Percentiles rank a stretch among this genome's conserved stretches.
phyloP scores from a whole-genome alignment of 1,284 basidiomycete species.

The Sphaerobolus stellatus region DNA sequence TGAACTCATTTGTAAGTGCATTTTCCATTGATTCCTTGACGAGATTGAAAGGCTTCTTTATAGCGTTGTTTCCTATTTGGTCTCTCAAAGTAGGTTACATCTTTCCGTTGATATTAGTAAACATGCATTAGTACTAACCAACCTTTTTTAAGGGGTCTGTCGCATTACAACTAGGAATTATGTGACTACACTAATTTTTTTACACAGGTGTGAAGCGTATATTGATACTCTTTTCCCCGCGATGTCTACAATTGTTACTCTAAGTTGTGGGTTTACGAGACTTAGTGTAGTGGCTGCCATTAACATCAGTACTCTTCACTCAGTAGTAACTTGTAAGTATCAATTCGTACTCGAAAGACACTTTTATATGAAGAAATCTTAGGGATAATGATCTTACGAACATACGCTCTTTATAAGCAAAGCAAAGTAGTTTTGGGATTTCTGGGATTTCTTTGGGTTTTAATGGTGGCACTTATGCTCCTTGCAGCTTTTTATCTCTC shows the following conservation, averaged over 20 bases:
- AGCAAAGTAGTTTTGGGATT: not conserved
- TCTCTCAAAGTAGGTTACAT: not conserved
- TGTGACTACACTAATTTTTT: not conserved
- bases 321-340: not conserved
- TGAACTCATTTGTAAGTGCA: not conserved
- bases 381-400: slow-evolving; percentile 4
- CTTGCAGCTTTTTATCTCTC: not conserved
- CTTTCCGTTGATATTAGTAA: not conserved
- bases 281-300: not conserved
- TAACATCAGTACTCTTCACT: not conserved
- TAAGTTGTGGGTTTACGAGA: not conserved
- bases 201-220: not conserved
- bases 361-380: not conserved
- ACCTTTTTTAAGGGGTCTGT: too few species aligned
- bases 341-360: not conserved
- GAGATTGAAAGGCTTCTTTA: too few species aligned
- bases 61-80: not conserved
- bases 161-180: not conserved
- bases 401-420: slow-evolving; percentile 5
- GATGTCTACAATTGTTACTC: not conserved
- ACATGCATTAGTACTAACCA: not conserved
- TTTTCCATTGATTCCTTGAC: not conserved
- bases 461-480: not conserved
- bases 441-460: not conserved
- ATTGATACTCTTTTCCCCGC: not conserved